phyloP scores from a whole-genome alignment of 345 rosid species.

The Noccaea bulbosa region DNA sequence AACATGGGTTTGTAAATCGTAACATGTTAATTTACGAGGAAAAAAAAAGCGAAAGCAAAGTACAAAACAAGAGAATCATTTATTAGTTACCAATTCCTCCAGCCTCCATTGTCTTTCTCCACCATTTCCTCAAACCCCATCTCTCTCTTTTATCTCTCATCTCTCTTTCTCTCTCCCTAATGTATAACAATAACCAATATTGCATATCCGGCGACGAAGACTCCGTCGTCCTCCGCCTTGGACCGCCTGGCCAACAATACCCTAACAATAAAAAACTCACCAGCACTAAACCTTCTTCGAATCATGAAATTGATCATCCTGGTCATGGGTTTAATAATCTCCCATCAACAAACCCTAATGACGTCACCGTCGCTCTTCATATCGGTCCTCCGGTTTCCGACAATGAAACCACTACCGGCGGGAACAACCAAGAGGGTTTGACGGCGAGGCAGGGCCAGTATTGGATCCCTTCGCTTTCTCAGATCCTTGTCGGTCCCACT shows the following conservation, averaged over 20 bases:
- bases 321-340: conserved; percentile 26
- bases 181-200: conserved; percentile 52
- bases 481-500: conserved; percentile 91
- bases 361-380: conserved; percentile 75
- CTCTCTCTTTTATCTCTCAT: conserved; percentile 31
- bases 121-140: conserved; percentile 42
- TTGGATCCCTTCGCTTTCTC: conserved; percentile 89
- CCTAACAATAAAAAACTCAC: conserved; percentile 36
- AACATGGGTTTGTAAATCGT: conserved; percentile 31
- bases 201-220: conserved; percentile 56
- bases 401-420: conserved; percentile 32
- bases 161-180: conserved; percentile 38
- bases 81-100: conserved; percentile 42
- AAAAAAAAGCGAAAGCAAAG: conserved; percentile 28
- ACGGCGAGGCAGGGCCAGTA: conserved; percentile 54
- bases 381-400: conserved; percentile 59
- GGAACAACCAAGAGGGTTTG: conserved; percentile 46
- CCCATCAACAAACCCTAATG: conserved; percentile 38
- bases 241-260: conserved; percentile 69
- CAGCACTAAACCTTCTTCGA: conserved; percentile 31
- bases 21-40: conserved; percentile 36
- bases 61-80: conserved; percentile 36
- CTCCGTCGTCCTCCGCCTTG: conserved; percentile 73
- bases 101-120: conserved; percentile 51
- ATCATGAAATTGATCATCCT: conserved; percentile 8